Conservation (phyloP, 345 rosid species). For the Pistacia integerrima region DNA sequence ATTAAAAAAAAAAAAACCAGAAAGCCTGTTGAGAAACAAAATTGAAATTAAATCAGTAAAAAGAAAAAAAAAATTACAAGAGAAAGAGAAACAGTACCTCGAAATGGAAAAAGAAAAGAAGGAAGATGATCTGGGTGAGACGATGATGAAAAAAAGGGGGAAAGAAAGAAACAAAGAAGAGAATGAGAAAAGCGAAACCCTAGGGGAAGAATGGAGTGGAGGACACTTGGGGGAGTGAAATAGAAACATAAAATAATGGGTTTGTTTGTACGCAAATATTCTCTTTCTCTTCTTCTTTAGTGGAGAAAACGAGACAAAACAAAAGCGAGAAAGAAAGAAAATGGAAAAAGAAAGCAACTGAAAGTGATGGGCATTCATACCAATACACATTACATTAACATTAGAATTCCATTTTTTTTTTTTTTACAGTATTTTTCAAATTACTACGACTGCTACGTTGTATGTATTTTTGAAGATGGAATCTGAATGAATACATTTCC, state of each 20-base stretch:
- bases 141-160: neutral
- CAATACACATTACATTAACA: no score
- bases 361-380: conserved; percentile 16
- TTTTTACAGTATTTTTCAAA: no score
- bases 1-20: conserved; percentile 2
- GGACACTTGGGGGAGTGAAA: conserved; percentile 9
- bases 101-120: neutral
- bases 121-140: conserved; percentile 6
- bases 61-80: neutral
- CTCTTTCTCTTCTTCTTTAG: conserved; percentile 12
- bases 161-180: neutral
- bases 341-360: conserved; percentile 8
- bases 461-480: neutral
- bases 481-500: no score
- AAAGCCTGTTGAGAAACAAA: neutral
- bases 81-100: conserved; percentile 20
- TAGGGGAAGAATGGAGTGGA: neutral
- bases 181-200: conserved; percentile 13
- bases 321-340: conserved; percentile 10
- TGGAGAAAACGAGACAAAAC: conserved; percentile 24
- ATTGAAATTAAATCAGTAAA: neutral
- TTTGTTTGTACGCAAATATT: conserved; percentile 10
- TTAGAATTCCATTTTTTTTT: neutral
- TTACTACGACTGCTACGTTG: neutral
- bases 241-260: neutral